A percentile compares a stretch with the other conserved stretches of the same genome.
Evolutionary conservation across 129 eudicot species (phyloP).

Genomic region (Helianthus tuberosus): DNA sequence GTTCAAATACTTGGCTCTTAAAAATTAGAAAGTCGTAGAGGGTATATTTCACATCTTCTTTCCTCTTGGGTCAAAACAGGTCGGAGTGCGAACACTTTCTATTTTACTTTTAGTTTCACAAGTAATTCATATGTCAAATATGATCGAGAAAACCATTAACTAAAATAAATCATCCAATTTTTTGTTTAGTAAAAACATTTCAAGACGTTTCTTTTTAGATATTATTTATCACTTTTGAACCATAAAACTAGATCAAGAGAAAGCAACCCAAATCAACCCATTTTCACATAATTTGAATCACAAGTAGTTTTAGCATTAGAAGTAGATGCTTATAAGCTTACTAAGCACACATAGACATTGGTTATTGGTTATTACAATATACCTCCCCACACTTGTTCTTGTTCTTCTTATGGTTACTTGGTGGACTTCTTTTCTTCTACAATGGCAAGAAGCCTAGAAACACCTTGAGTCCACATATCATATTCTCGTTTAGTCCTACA

Average conservation of each 20-base stretch:
- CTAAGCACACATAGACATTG: slow-evolving; percentile 27
- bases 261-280: neutral
- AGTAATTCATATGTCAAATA: too few relatives aligned
- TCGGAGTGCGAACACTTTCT: too few relatives aligned
- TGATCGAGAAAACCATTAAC: too few relatives aligned
- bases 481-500: slow-evolving; percentile 78
- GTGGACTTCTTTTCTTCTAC: slow-evolving; percentile 57
- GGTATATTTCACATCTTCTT: too few relatives aligned
- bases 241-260: neutral
- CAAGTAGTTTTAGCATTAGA: slow-evolving; percentile 29
- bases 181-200: too few relatives aligned
- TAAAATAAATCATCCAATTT: too few relatives aligned
- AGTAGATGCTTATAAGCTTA: slow-evolving; percentile 29
- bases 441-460: slow-evolving; percentile 72
- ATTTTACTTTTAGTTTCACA: too few relatives aligned
- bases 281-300: slow-evolving; percentile 16
- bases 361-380: slow-evolving; percentile 33
- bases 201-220: neutral
- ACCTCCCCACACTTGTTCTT: slow-evolving; percentile 33
- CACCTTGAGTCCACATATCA: slow-evolving; percentile 98
- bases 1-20: too few relatives aligned
- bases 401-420: slow-evolving; percentile 17
- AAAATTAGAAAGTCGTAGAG: too few relatives aligned
- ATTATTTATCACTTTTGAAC: too few relatives aligned
- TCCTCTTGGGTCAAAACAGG: too few relatives aligned